Evolutionary conservation across 495 filamentous ascomycete genomes (phyloP), one percentile per base, ranked within the genome.

Genomic region (Daldinia loculata): DNA sequence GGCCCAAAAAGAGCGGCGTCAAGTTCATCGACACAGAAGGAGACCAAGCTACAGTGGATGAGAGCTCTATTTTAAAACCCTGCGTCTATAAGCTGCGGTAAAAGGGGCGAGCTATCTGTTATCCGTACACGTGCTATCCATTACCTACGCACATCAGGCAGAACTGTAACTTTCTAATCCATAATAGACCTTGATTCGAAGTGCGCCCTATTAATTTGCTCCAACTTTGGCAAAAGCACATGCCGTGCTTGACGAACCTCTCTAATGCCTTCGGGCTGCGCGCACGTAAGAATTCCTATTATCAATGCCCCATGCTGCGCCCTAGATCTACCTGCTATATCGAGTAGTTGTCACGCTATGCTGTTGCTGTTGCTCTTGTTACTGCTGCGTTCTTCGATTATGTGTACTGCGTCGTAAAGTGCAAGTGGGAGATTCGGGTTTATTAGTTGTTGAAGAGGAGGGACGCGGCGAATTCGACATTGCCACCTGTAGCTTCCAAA

Each of bases 31-130:
- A 87, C 19, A 80, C 75, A 12, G 80, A 86, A 34, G 84, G 85
- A 41, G 84, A 85, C n/a, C 82, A 85, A 63, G 84, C 80, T 15
- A 78, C 83, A 62, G 78, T 78, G n/a, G 76, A 87, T 61, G 92
- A 91, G 78, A 86, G 85, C 38, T 85, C 84, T 68, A 89, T 97
- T 56, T 79, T 99, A 61, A 98, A 99, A 84, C 96, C 95, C 15
- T 99, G 96, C 83, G 91, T 98, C 57, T 99, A 99, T 76, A 99
- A 98, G 85, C 85, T 94, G 61, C 87, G 95, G 71, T 97, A 80
- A 22, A 36, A 30, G 12, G 26, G 66, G 61, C 48, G 15, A 50
- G 50, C 56, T 66, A 66, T 56, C 19, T 59, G 14, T 51, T 53
- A 56, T 56, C 57, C 57, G 48, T 67, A 27, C 39, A 56, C 36